phyloP scores from a whole-genome alignment of 306 rosid species.

The Quercus parvula region DNA sequence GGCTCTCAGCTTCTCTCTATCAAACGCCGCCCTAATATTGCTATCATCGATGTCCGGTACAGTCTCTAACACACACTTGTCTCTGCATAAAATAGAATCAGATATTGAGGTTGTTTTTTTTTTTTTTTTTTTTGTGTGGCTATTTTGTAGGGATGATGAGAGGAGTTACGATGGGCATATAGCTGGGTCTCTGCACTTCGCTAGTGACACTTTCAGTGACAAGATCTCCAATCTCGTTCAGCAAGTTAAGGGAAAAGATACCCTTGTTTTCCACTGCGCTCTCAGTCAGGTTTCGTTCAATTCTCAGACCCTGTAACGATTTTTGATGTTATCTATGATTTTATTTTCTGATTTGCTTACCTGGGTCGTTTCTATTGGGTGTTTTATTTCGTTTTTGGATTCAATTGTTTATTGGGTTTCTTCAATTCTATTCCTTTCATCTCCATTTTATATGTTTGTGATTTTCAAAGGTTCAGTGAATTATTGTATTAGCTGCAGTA shows the following conservation, averaged over 20 bases:
- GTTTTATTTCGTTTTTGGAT: neutral
- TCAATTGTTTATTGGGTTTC: neutral
- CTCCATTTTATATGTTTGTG: neutral
- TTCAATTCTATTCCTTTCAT: neutral
- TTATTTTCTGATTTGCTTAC: neutral
- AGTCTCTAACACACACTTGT: neutral
- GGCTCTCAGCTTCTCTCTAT: constrained; percentile 71
- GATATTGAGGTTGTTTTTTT: neutral
- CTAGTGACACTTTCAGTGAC: constrained; percentile 58
- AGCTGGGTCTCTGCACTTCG: constrained; percentile 68
- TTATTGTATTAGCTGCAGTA: neutral
- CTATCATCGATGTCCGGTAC: constrained; percentile 62
- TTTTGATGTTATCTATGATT: neutral
- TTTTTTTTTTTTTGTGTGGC: neutral
- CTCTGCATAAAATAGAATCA: neutral
- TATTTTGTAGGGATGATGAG: constrained; percentile 59
- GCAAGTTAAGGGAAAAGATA: constrained; percentile 71
- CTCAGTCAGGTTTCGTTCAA: constrained; percentile 53
- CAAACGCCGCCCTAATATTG: constrained; percentile 50
- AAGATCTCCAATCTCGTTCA: constrained; percentile 56
- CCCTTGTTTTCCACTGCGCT: constrained; percentile 88
- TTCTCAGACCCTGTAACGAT: neutral
- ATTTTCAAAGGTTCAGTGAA: neutral
- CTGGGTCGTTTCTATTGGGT: too few species aligned
- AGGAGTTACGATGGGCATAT: constrained; percentile 73